Evolutionary conservation across 2,329 filamentous ascomycete species (phyloP), one percentile per base, ranked within the genome.

Genomic region (Parafenestella ontariensis): DNA sequence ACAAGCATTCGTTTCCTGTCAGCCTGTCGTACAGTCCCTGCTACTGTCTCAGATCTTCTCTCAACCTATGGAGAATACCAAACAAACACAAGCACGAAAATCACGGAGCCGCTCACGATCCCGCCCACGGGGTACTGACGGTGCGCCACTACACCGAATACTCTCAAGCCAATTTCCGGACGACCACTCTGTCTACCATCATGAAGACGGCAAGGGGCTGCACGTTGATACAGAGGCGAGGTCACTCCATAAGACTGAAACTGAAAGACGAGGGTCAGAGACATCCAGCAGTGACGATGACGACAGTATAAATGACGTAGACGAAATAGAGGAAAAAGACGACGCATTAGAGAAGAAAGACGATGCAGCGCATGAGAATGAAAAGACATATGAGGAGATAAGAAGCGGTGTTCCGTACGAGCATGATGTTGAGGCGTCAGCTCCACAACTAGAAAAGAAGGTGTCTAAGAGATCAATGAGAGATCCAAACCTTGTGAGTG

Each of bases 111-210:
- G 66, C n/a, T 68, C 70, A 21, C 52, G 55, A 49, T 71, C 69
- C 28, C 57, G 67, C 5, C 63, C 66, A 11, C 62, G 58, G 46
- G 52, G 62, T 15, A 55, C 67, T 1, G 54, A 49, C 21, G 65
- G 48, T 51, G 61, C 59, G 37, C 57, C 63, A 26, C 51, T 74
- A 20, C 59, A 72, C 18, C 66, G 69, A 3, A 41, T 71, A 2
- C 61, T 70, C 13, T 73, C 73, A 3, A 64, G 49, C 10, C 66
- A 72, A 43, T 69, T 72, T 21, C 64, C 71, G 11, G 71, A 75
- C 53, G 71, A 76, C 56, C 66, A 71, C 33, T 73, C 68, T 7
- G 68, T 74, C 1, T 73, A 74, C 33, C 67, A 75, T 46, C 68
- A 70, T 46, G 66, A 73, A 43, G 65, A 69, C 33, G 69, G 65